These are phyloP conservation scores for Metarhizium brunneum DNA, from an alignment of 2,329 filamentous ascomycete species.

Conservation along the genomic window DNA sequence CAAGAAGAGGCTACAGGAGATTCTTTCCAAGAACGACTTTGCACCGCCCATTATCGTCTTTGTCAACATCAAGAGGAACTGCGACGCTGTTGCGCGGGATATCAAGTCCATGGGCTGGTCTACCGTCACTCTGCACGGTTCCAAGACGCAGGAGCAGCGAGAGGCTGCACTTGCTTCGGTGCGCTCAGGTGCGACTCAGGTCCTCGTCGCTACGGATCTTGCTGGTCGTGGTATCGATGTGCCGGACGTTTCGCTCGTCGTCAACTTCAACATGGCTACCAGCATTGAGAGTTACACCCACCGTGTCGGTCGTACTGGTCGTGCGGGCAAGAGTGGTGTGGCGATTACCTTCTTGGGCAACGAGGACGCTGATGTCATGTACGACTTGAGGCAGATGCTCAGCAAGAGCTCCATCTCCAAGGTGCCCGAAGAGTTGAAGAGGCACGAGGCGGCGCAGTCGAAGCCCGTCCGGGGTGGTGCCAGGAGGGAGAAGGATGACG, in stretches of 20 bases:
- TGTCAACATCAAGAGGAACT: conserved; percentile 99
- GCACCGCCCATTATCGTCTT: conserved; percentile 93
- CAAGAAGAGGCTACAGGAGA: conserved; percentile 91
- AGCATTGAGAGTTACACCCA: conserved; percentile 95
- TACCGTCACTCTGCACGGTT: conserved; percentile 83
- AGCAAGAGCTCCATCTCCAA: conserved; percentile 80
- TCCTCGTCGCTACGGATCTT: conserved; percentile 91
- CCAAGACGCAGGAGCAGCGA: conserved; percentile 96
- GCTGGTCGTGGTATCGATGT: conserved; percentile 98
- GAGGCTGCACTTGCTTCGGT: conserved; percentile 85
- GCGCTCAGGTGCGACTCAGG: conserved; percentile 68
- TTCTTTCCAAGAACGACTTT: conserved; percentile 73
- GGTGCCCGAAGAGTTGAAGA: conserved; percentile 82
- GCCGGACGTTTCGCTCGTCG: conserved; percentile 80
- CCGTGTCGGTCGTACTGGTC: conserved; percentile 90
- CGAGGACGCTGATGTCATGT: conserved; percentile 84
- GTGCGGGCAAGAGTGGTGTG: conserved; percentile 93
- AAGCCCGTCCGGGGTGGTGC: conserved; percentile 44
- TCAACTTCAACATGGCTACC: conserved; percentile 98
- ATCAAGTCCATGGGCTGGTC: conserved; percentile 92
- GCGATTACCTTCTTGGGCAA: conserved; percentile 91
- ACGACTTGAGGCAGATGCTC: conserved; percentile 93
- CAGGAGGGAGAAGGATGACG: conserved; percentile 22
- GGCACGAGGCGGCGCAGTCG: conserved; percentile 87
- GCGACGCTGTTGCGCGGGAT: conserved; percentile 86